These are phyloP conservation scores for Auriscalpium vulgare DNA, from an alignment of 768 basidiomycete genomes.

Conservation along the genomic window DNA sequence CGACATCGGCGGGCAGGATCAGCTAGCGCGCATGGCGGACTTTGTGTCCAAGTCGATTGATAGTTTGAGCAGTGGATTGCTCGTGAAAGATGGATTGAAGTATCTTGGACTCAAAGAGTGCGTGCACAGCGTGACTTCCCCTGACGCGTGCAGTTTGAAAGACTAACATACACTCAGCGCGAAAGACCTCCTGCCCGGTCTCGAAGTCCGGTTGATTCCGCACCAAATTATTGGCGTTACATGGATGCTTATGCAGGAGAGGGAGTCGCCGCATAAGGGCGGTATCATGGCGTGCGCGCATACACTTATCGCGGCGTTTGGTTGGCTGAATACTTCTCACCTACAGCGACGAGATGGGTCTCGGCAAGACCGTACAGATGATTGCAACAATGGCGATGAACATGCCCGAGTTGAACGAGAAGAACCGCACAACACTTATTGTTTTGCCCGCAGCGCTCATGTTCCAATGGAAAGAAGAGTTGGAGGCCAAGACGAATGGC, in stretches of 20 bases:
- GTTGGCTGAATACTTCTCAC: slow-evolving; percentile 4
- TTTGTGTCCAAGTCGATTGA: slow-evolving; percentile 56
- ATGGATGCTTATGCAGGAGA: slow-evolving; percentile 71
- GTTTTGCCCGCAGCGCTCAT: slow-evolving; percentile 66
- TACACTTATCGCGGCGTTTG: not conserved
- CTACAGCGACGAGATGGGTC: slow-evolving; percentile 61
- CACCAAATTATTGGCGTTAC: slow-evolving; percentile 75
- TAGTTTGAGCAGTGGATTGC: slow-evolving; percentile 44
- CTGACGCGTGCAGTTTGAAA: no score
- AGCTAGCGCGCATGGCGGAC: slow-evolving; percentile 50
- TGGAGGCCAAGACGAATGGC: slow-evolving; percentile 57
- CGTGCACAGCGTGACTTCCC: slow-evolving; percentile 8
- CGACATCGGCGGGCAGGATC: slow-evolving; percentile 53
- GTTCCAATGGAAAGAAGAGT: slow-evolving; percentile 63
- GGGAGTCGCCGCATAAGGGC: slow-evolving; percentile 37
- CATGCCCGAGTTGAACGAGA: slow-evolving; percentile 40
- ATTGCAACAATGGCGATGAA: slow-evolving; percentile 73
- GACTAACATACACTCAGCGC: slow-evolving; percentile 25
- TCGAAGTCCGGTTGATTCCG: slow-evolving; percentile 61
- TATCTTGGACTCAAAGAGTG: slow-evolving; percentile 45
- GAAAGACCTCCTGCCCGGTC: slow-evolving; percentile 53
- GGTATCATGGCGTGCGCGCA: slow-evolving; percentile 52
- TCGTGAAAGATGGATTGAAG: slow-evolving; percentile 44
- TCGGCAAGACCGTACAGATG: slow-evolving; percentile 71
- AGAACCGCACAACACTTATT: slow-evolving; percentile 52